Conservation (phyloP, 768 basidiomycete species). For the Mycena galopus region DNA sequence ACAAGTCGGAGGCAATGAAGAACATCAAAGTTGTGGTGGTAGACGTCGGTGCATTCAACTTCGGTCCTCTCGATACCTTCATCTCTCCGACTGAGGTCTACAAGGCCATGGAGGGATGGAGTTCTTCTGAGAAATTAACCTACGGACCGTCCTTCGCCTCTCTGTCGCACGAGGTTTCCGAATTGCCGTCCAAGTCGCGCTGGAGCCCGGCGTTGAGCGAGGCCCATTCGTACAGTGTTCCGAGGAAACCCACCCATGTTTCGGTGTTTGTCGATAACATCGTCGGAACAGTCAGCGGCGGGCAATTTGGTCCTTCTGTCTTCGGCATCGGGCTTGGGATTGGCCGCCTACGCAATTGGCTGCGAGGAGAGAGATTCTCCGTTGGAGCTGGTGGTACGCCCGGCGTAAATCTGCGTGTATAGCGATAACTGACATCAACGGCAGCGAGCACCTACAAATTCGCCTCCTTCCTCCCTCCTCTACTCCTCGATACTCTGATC, state of each 20-base stretch:
- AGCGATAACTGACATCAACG: constrained; percentile 28
- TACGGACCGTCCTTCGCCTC: constrained; percentile 80
- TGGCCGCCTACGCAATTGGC: constrained; percentile 66
- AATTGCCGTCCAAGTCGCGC: constrained; percentile 41
- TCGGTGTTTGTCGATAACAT: constrained; percentile 71
- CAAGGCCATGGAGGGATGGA: constrained; percentile 79
- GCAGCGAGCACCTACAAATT: constrained; percentile 78
- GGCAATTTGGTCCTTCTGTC: constrained; percentile 57
- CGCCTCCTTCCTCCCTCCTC: constrained; percentile 77
- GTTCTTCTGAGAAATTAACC: constrained; percentile 75
- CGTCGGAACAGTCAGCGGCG: constrained; percentile 70
- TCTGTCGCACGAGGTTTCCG: constrained; percentile 47
- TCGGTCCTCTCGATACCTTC: constrained; percentile 41
- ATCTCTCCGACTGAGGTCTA: constrained; percentile 51
- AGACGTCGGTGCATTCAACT: constrained; percentile 76
- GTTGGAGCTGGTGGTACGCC: constrained; percentile 85
- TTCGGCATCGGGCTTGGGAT: constrained; percentile 61
- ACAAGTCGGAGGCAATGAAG: constrained; percentile 69
- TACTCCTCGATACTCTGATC: constrained; percentile 74
- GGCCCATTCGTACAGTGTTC: constrained; percentile 54
- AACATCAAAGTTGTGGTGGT: constrained; percentile 78
- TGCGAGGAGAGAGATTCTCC: constrained; percentile 76
- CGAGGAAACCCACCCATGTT: constrained; percentile 68
- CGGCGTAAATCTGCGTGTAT: constrained; percentile 2
- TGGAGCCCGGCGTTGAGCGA: constrained; percentile 54